Evolutionary conservation across 116 monocot genomes (phyloP).

Genomic region (Dioscorea cayenensis): DNA sequence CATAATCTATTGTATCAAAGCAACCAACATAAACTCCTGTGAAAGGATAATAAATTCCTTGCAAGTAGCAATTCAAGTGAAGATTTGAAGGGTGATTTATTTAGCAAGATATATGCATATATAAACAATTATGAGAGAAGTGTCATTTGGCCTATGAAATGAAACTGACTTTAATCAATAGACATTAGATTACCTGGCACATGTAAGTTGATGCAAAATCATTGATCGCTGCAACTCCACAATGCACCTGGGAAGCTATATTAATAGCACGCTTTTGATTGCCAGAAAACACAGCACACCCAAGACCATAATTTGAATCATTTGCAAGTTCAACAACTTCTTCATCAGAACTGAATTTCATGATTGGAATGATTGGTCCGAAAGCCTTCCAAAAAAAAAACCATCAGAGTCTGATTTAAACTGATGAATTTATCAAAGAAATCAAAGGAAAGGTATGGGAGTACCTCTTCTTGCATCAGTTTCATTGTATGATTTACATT

Average conservation of each 20-base stretch:
- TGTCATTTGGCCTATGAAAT: neutral
- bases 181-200: slow-evolving; percentile 73
- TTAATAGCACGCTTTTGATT: slow-evolving; percentile 68
- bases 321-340: slow-evolving; percentile 86
- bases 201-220: slow-evolving; percentile 98
- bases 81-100: too few relatives aligned
- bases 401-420: slow-evolving; percentile 1
- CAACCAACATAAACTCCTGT: too few relatives aligned
- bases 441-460: neutral
- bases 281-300: slow-evolving; percentile 97
- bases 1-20: too few relatives aligned
- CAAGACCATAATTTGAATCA: slow-evolving; percentile 93
- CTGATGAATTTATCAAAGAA: neutral
- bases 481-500: slow-evolving; percentile 93
- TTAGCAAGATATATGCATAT: too few relatives aligned
- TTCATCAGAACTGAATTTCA: slow-evolving; percentile 94
- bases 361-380: slow-evolving; percentile 95
- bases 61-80: too few relatives aligned
- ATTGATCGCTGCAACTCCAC: slow-evolving; percentile 94
- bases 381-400: slow-evolving; percentile 54
- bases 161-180: neutral
- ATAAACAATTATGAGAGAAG: neutral
- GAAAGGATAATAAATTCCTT: too few relatives aligned
- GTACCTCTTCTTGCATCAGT: slow-evolving; percentile 98
- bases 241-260: slow-evolving; percentile 87